Evolutionary conservation across 2,329 filamentous ascomycete species (phyloP).

Genomic region (Cladosporium sp.): DNA sequence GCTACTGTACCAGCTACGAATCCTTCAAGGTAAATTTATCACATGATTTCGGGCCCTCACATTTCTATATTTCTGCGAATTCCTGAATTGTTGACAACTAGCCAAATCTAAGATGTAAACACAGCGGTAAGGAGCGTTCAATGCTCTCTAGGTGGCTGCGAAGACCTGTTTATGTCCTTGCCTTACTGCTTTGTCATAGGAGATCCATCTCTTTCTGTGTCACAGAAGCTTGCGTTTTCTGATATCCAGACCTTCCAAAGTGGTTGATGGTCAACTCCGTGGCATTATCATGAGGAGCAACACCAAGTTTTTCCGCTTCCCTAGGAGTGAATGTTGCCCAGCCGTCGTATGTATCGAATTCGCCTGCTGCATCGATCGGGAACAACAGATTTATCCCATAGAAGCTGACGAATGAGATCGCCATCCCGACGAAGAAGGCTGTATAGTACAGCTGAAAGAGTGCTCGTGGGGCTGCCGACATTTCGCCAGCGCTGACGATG

Average conservation of each 20-base stretch:
- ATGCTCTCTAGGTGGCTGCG: too few relatives aligned
- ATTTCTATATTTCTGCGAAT: too few relatives aligned
- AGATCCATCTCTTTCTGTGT: too few relatives aligned
- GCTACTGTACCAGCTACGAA: too few relatives aligned
- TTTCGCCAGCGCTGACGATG: conserved; percentile 33
- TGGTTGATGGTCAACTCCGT: not conserved
- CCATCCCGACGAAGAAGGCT: conserved; percentile 42
- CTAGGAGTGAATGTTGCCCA: conserved; percentile 44
- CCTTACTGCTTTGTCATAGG: too few relatives aligned
- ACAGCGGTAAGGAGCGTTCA: too few relatives aligned
- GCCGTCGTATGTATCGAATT: conserved; percentile 42
- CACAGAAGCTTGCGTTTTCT: not conserved
- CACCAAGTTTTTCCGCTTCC: conserved; percentile 40
- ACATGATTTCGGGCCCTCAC: too few relatives aligned
- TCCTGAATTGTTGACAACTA: too few relatives aligned
- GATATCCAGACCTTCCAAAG: not conserved
- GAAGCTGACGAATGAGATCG: conserved; percentile 15
- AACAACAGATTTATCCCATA: conserved; percentile 34
- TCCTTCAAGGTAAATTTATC: too few relatives aligned
- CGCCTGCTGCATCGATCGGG: conserved; percentile 37
- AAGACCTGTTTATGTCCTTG: too few relatives aligned
- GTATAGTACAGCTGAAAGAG: conserved; percentile 46
- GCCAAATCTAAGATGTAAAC: too few relatives aligned
- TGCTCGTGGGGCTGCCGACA: conserved; percentile 31
- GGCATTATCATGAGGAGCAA: conserved; percentile 28